phyloP scores from a whole-genome alignment of 805 yeast species.

The Tetrapisispora taiwanensis region DNA sequence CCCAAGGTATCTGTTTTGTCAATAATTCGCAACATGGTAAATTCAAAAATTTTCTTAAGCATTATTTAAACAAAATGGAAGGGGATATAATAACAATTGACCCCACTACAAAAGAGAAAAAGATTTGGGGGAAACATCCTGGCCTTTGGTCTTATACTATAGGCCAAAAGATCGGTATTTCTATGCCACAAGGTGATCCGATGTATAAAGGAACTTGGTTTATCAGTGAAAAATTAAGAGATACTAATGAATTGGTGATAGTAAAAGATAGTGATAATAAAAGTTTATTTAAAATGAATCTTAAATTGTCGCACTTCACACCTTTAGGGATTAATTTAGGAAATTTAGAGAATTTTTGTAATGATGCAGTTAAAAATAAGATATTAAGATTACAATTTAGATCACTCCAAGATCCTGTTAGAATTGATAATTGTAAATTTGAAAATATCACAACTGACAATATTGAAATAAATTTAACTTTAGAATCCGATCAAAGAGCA shows the following conservation, averaged over 20 bases:
- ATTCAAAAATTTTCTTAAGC: conserved; percentile 62
- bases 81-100: conserved; percentile 59
- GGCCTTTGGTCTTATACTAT: conserved; percentile 95
- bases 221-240: conserved; percentile 58
- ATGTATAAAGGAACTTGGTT: conserved; percentile 73
- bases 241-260: conserved; percentile 64
- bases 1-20: conserved; percentile 92
- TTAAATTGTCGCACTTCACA: conserved; percentile 35
- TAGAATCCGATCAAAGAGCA: conserved; percentile 48
- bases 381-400: conserved; percentile 50
- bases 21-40: conserved; percentile 47
- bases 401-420: conserved; percentile 56
- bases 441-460: conserved; percentile 6
- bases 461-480: conserved; percentile 25
- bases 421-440: conserved; percentile 24
- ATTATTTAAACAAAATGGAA: conserved; percentile 60
- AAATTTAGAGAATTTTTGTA: background rate
- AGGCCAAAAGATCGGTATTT: conserved; percentile 65
- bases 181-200: conserved; percentile 87
- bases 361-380: conserved; percentile 3
- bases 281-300: conserved; percentile 37
- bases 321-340: conserved; percentile 1
- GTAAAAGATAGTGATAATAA: conserved; percentile 60
- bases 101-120: conserved; percentile 45
- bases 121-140: conserved; percentile 66